Conservation (phyloP, 768 basidiomycete genomes). For the Royoungia palumana region DNA sequence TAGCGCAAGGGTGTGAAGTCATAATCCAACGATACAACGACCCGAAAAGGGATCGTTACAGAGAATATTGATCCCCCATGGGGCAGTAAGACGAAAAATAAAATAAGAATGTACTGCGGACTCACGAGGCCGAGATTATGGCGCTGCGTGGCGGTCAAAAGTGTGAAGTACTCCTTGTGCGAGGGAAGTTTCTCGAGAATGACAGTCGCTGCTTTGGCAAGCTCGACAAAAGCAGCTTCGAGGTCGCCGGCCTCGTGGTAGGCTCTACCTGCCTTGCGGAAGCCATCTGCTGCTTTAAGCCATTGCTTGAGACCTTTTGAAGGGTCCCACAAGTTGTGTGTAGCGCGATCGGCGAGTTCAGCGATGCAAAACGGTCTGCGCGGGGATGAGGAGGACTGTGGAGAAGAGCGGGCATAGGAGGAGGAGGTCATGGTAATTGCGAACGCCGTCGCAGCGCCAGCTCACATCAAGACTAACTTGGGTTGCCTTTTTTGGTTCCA, state of each 20-base stretch:
- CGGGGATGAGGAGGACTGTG: slow-evolving; percentile 14
- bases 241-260: slow-evolving; percentile 50
- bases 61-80: not conserved
- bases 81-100: slow-evolving; percentile 3
- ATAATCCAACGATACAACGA: not conserved
- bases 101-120: slow-evolving; percentile 24
- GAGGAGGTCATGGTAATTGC: slow-evolving; percentile 20
- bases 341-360: slow-evolving; percentile 62
- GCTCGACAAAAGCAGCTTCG: slow-evolving; percentile 69
- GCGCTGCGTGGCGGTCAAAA: slow-evolving; percentile 56
- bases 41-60: not conserved
- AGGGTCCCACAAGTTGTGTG: slow-evolving; percentile 54
- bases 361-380: slow-evolving; percentile 58
- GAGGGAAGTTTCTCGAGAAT: slow-evolving; percentile 76
- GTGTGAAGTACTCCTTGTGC: slow-evolving; percentile 60
- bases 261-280: slow-evolving; percentile 52
- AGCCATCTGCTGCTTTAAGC: slow-evolving; percentile 61
- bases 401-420: slow-evolving; percentile 14
- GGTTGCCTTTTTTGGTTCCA: slow-evolving; percentile 21
- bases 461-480: slow-evolving; percentile 7
- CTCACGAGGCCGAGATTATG: slow-evolving; percentile 68
- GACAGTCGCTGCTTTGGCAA: slow-evolving; percentile 71
- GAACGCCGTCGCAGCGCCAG: slow-evolving; percentile 16
- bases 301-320: slow-evolving; percentile 61
- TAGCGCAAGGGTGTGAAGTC: not conserved